These are phyloP conservation scores for Quercus mongolica DNA, from an alignment of 306 rosid genomes.

Conservation along the genomic window DNA sequence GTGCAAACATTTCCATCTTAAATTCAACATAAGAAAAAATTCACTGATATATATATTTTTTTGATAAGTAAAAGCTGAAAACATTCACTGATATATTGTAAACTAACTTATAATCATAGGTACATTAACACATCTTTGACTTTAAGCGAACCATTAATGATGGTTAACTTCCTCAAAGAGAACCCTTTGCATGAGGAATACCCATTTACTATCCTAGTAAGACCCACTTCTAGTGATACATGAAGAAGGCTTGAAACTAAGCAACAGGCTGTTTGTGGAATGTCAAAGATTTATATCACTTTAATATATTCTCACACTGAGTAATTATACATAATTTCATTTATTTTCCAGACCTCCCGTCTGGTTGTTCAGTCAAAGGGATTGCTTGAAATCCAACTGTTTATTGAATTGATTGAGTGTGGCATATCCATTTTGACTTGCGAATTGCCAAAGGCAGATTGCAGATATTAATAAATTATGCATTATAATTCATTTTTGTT, in stretches of 20 bases:
- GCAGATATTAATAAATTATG: neutral
- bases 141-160: neutral
- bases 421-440: neutral
- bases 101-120: neutral
- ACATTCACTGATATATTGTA: no score
- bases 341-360: neutral
- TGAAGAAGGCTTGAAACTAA: neutral
- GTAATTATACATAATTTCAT: neutral
- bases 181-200: neutral
- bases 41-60: neutral
- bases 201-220: neutral
- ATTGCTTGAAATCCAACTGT: neutral
- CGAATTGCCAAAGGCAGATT: neutral
- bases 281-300: neutral
- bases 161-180: neutral
- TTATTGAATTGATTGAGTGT: neutral
- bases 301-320: neutral
- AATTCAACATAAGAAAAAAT: neutral
- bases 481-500: slow-evolving; percentile 3
- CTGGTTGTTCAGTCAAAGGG: neutral
- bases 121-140: neutral
- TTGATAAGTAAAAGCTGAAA: no score
- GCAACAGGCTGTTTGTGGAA: neutral
- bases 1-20: neutral
- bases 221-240: neutral